Conservation (phyloP, 148 eudicot genomes). For the Hydrangea macrophylla region DNA sequence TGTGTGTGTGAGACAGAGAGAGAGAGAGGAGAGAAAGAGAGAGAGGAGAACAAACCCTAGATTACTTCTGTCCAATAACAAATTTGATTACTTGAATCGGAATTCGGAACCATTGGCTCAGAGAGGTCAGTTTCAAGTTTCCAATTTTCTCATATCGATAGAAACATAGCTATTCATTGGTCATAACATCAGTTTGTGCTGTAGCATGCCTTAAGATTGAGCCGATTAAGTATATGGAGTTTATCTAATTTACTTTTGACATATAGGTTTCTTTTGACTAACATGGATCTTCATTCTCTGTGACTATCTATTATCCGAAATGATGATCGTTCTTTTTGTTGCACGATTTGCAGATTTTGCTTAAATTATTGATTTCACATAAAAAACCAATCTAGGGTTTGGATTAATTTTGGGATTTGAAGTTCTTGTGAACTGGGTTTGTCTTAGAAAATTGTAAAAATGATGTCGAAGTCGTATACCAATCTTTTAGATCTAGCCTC, state of each 20-base stretch:
- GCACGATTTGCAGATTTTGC: slow-evolving; percentile 20
- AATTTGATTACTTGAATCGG: not conserved
- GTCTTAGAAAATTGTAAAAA: slow-evolving; percentile 18
- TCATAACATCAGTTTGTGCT: not conserved
- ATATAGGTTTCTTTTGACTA: slow-evolving; percentile 13
- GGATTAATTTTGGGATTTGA: slow-evolving; percentile 5
- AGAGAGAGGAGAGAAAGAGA: not conserved
- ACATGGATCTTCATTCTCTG: slow-evolving; percentile 5
- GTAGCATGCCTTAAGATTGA: not conserved
- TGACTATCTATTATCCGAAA: not conserved
- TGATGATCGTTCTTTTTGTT: not conserved
- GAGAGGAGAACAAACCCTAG: slow-evolving; percentile 17
- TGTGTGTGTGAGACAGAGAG: too few relatives aligned
- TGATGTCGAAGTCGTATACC: slow-evolving; percentile 71
- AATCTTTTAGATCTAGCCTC: slow-evolving; percentile 63
- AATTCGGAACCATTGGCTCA: too few relatives aligned
- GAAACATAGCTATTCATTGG: not conserved
- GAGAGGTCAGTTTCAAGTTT: slow-evolving; percentile 19
- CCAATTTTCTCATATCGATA: not conserved
- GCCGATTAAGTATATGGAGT: not conserved
- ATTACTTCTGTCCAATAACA: slow-evolving; percentile 9
- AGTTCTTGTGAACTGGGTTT: slow-evolving; percentile 10
- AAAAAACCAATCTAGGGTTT: slow-evolving; percentile 1
- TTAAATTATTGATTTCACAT: not conserved
- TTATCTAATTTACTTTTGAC: not conserved